phyloP scores from a whole-genome alignment of 768 basidiomycete species.

The Hydnomerulius pinastri region DNA sequence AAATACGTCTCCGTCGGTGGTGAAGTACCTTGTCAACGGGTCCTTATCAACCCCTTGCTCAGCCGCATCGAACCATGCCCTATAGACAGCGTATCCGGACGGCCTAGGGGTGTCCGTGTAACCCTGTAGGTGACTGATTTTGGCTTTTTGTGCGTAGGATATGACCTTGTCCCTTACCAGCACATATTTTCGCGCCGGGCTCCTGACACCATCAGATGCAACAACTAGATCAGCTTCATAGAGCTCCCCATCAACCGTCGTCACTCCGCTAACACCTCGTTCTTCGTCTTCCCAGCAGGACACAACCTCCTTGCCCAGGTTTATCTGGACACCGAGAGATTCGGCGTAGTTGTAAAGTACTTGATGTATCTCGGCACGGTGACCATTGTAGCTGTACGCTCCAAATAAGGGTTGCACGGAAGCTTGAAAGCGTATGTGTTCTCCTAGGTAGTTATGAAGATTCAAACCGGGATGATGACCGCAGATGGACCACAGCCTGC shows the following conservation, averaged over 20 bases:
- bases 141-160: too few species aligned
- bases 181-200: conserved; percentile 19
- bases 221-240: conserved; percentile 26
- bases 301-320: conserved; percentile 14
- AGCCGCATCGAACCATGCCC: conserved; percentile 23
- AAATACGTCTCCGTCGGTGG: conserved; percentile 13
- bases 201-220: conserved; percentile 27
- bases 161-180: conserved; percentile 10
- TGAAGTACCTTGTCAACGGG: conserved; percentile 19
- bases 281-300: conserved; percentile 15
- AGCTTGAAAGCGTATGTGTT: conserved; percentile 15
- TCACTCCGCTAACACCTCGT: conserved; percentile 8
- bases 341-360: conserved; percentile 18
- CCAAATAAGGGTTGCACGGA: conserved; percentile 8
- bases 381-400: conserved; percentile 21
- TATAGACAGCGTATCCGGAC: conserved; percentile 27
- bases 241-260: conserved; percentile 12
- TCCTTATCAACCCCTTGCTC: conserved; percentile 19
- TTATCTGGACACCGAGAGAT: conserved; percentile 18
- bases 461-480: conserved; percentile 4
- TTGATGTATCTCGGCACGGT: conserved; percentile 20
- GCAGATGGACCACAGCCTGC: conserved; percentile 18
- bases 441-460: conserved; percentile 21
- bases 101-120: conserved; percentile 20
- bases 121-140: conserved; percentile 12